A percentile compares a stretch with the other conserved stretches of the same genome.
phyloP scores from a whole-genome alignment of 1,284 basidiomycete species.

The Heterobasidion occidentale region DNA sequence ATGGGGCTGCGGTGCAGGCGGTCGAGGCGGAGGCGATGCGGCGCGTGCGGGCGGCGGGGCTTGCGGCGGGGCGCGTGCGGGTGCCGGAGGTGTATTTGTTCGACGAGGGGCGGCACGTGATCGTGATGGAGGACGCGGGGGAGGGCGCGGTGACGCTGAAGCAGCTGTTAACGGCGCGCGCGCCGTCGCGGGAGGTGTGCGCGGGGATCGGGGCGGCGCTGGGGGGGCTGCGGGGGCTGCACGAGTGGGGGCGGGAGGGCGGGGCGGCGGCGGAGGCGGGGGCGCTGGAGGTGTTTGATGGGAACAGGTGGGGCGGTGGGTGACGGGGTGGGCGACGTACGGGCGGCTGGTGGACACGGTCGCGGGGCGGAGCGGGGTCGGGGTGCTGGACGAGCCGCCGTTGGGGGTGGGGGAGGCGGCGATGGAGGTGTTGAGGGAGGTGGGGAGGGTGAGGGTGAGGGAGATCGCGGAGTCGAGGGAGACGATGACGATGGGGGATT shows the following conservation, averaged over 20 bases:
- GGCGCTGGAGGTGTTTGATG: conserved; percentile 25
- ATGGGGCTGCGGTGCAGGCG: conserved; percentile 11
- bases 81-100: conserved; percentile 42
- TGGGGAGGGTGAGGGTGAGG: conserved; percentile 26
- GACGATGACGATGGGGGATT: conserved; percentile 47
- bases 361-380: conserved; percentile 22
- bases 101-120: conserved; percentile 37
- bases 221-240: conserved; percentile 38
- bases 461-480: conserved; percentile 27
- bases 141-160: conserved; percentile 35
- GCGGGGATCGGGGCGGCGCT: conserved; percentile 39
- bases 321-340: conserved; percentile 39
- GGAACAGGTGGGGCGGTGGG: conserved; percentile 32
- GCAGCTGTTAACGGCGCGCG: conserved; percentile 32
- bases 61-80: conserved; percentile 26
- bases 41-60: conserved; percentile 27
- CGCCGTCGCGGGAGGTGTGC: conserved; percentile 9
- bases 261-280: conserved; percentile 12
- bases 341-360: conserved; percentile 39
- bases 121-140: conserved; percentile 59
- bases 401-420: conserved; percentile 28
- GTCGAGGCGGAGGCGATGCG: conserved; percentile 44
- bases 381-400: conserved; percentile 30
- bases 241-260: conserved; percentile 30
- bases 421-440: conserved; percentile 25